phyloP scores from a whole-genome alignment of 108 stramenopile genomes.

The Craspedostauros australis region DNA sequence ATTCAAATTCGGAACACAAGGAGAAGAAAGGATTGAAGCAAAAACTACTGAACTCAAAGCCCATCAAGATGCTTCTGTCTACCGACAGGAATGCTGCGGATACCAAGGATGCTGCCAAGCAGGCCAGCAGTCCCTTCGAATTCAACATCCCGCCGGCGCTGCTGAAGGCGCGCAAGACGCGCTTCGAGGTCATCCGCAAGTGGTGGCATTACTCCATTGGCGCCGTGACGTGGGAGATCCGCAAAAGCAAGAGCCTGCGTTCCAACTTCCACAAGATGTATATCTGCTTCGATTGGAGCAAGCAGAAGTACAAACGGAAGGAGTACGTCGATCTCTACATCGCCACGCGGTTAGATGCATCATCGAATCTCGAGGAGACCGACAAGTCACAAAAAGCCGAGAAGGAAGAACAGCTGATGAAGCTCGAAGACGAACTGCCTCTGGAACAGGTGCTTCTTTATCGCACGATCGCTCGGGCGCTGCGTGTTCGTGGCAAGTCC shows the following conservation, averaged over 20 bases:
- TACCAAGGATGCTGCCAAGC: no score
- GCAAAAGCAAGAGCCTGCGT: constrained; percentile 28
- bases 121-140: no score
- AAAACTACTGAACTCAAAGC: no score
- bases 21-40: no score
- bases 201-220: constrained; percentile 68
- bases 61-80: no score
- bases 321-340: constrained; percentile 68
- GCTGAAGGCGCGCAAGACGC: no score
- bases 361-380: constrained; percentile 10
- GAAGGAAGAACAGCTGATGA: constrained; percentile 21
- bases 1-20: no score
- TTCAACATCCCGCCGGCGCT: no score
- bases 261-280: constrained; percentile 25
- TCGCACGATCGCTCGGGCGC: constrained; percentile 38
- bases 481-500: constrained; percentile 30
- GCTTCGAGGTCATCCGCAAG: constrained; percentile 29
- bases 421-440: constrained; percentile 57
- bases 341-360: constrained; percentile 12
- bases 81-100: no score
- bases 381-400: constrained; percentile 7
- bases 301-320: constrained; percentile 42
- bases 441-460: constrained; percentile 71
- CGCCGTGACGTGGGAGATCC: constrained; percentile 47
- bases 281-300: constrained; percentile 40